Conservation (phyloP, 2,329 filamentous ascomycete species). For the Ophiobolus disseminans region DNA sequence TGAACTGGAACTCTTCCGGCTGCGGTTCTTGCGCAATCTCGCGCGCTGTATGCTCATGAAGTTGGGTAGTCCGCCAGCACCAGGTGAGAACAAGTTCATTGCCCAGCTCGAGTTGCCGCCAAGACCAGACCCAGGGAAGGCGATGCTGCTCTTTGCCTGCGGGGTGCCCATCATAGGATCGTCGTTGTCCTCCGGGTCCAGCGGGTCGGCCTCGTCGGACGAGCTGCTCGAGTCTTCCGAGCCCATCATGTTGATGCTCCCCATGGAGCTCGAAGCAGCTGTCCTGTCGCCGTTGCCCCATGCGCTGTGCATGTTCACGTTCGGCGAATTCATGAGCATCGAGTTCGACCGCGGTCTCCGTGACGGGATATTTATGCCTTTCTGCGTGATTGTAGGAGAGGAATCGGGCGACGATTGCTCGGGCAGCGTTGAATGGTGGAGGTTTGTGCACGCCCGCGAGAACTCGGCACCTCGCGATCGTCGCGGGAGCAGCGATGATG, state of each 20-base stretch:
- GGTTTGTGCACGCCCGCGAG: slow-evolving; percentile 87
- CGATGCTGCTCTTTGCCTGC: slow-evolving; percentile 68
- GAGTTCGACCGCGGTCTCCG: slow-evolving; percentile 55
- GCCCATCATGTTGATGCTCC: slow-evolving; percentile 78
- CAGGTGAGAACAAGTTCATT: slow-evolving; percentile 64
- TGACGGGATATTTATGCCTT: slow-evolving; percentile 66
- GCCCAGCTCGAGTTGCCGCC: slow-evolving; percentile 68
- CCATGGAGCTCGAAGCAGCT: slow-evolving; percentile 73
- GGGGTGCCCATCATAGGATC: slow-evolving; percentile 85
- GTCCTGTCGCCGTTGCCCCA: slow-evolving; percentile 65
- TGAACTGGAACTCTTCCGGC: slow-evolving; percentile 71
- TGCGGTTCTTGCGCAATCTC: slow-evolving; percentile 64
- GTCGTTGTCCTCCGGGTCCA: slow-evolving; percentile 57
- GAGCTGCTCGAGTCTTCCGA: slow-evolving; percentile 78
- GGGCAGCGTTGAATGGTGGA: slow-evolving; percentile 94
- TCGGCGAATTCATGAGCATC: slow-evolving; percentile 68
- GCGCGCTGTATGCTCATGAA: slow-evolving; percentile 79
- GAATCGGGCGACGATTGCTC: slow-evolving; percentile 88
- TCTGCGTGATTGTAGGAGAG: slow-evolving; percentile 81
- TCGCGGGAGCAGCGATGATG: slow-evolving; percentile 84
- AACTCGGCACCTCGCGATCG: slow-evolving; percentile 92
- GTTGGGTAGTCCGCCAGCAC: slow-evolving; percentile 68
- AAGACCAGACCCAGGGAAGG: slow-evolving; percentile 45
- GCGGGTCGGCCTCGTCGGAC: slow-evolving; percentile 63
- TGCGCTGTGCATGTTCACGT: slow-evolving; percentile 62